Percentiles rank a stretch among this genome's conserved stretches.
Evolutionary conservation across 2,329 filamentous ascomycete species (phyloP).

Genomic region (Calonectria henricotiae): DNA sequence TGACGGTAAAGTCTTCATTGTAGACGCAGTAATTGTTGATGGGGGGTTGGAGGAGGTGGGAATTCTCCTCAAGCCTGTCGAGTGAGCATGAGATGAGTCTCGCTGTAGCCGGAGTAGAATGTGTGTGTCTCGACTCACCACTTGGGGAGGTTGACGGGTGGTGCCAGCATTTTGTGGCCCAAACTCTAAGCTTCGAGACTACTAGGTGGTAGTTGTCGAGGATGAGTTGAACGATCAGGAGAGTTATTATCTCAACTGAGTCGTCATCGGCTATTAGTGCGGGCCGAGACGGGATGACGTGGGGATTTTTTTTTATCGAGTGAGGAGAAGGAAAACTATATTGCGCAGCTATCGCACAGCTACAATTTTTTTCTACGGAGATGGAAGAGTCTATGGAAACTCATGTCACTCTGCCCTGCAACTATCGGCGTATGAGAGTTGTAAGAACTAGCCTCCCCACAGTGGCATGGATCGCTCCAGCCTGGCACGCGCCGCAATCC

Average conservation of each 20-base stretch:
- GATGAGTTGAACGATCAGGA: neutral
- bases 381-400: constrained; percentile 22
- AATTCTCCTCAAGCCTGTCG: constrained; percentile 88
- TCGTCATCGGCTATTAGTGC: neutral
- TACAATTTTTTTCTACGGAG: constrained; percentile 27
- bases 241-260: constrained; percentile 15
- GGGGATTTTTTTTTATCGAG: constrained; percentile 25
- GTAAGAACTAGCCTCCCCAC: constrained; percentile 2
- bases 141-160: constrained; percentile 72
- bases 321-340: constrained; percentile 28
- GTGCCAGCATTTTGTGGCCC: constrained; percentile 63
- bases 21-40: constrained; percentile 99
- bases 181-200: constrained; percentile 8
- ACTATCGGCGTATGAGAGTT: constrained; percentile 25
- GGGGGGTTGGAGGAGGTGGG: constrained; percentile 92
- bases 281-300: constrained; percentile 28
- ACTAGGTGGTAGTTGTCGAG: constrained; percentile 3
- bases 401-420: constrained; percentile 10
- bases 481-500: neutral
- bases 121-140: constrained; percentile 63
- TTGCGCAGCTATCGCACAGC: constrained; percentile 14
- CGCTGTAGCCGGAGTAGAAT: neutral
- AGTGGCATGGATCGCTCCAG: constrained; percentile 8
- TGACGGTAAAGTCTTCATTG: constrained; percentile 86
- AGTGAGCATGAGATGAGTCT: neutral